phyloP scores from a whole-genome alignment of 208 protist species.

The Wallacemonas sp. region DNA sequence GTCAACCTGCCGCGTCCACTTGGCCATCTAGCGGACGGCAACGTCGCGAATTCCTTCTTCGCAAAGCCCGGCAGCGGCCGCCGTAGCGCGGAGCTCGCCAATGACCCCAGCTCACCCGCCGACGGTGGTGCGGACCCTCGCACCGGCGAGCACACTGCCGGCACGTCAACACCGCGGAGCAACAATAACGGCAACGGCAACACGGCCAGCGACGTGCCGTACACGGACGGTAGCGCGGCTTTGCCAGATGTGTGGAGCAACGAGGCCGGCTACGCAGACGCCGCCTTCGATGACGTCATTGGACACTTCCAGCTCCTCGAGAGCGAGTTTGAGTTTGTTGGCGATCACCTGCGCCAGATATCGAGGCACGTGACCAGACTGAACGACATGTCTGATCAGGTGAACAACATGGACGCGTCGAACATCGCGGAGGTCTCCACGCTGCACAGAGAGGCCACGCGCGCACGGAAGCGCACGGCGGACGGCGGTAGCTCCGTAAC shows the following conservation, averaged over 20 bases:
- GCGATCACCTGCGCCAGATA: constrained; percentile 76
- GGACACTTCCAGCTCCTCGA: constrained; percentile 74
- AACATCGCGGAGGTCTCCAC: background rate
- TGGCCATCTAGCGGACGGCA: background rate
- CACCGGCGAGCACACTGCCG: too few species aligned
- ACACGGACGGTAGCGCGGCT: background rate
- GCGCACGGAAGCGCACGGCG: background rate
- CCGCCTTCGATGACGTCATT: constrained; percentile 72
- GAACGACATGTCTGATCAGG: constrained; percentile 79
- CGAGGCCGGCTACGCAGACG: constrained; percentile 54
- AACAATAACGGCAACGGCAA: constrained; percentile 1
- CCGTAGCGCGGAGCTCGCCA: background rate
- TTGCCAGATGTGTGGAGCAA: constrained; percentile 24
- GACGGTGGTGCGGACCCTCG: background rate
- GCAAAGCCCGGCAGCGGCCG: background rate
- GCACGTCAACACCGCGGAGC: too few species aligned
- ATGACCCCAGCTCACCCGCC: background rate
- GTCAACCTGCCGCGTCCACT: background rate
- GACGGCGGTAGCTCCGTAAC: background rate
- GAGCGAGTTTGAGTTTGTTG: constrained; percentile 66
- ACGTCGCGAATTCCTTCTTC: background rate
- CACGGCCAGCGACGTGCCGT: background rate
- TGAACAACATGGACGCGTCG: constrained; percentile 27
- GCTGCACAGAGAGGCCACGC: background rate
- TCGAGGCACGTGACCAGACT: constrained; percentile 78